Evolutionary conservation across 305 asterid species (phyloP), one percentile per base, ranked within the genome.

Genomic region (Fraxinus sp.): DNA sequence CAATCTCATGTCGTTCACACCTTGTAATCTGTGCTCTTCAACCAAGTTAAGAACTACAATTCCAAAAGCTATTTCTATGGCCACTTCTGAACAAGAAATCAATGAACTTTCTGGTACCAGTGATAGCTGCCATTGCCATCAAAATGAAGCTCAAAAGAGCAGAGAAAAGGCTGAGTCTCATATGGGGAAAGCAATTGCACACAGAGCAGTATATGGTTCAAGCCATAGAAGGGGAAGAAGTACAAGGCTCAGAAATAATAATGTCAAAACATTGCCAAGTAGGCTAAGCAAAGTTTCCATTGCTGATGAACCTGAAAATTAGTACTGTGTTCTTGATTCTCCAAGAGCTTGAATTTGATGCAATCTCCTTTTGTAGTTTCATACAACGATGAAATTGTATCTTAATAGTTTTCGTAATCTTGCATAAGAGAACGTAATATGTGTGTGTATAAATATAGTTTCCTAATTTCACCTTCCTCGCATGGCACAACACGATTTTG

Each of bases 271-370:
- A 73, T 43, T 59, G 70, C 91, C 90, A 0, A 86, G 91, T 66
- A 88, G 91, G 87, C 90, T 90, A 74, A 87, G 92, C 89, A 88
- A 80, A 89, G 93, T 89, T 72, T 88, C 90, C 62, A 73, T 85
- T 76, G 92, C 91, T 83, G 89, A 91, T 64, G 83, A 88, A 86
- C 86, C 33, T 77, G 78, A 83, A 78, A 79, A 79, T 33, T 77
- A 84, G 82, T 62, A 83, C 8, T 43, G 4, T 16, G 39, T 37
- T 55, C 57, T 66, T 26, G 73, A 64, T 64, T 64, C 28, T 24
- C 35, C 33, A 64, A 26, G 68, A 57, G 28, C 28, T 57, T 57
- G 28, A 57, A 57, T 57, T 57, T 57, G 68, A 57, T 57, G 68
- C 68, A 57, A 18, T 20, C 26, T 57, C 68, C 28, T 57, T 28